Base-by-base conservation (phyloP, 148 eudicot species). In the Rhododendron molle region DNA sequence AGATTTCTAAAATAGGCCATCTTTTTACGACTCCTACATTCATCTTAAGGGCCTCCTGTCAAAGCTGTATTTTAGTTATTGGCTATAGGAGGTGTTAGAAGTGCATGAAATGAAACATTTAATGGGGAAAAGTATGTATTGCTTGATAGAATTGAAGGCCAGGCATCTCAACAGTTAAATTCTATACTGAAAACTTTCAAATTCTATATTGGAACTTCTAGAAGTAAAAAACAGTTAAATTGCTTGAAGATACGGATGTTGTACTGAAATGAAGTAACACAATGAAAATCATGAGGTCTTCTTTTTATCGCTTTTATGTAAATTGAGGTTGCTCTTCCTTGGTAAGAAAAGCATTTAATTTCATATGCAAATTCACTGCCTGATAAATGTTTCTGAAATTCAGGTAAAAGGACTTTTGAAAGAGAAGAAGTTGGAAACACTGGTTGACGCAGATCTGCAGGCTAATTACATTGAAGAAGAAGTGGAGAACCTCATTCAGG, bases 391-490 rank as follows among this genome's bases (percentile, higher is more conserved):
- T 7, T 23, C 0, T 54, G 62, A 81, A 49, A 67, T 84, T 65
- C 91, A 93, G 92, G 95, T 91, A 1, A 91, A 91, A 71, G 92
- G 91, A 78, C 92, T 93, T 78, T 82, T 93, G 36, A 91, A 88
- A 82, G 92, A 93, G 47, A 90, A 91, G 78, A 91, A 87, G 85
- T 80, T 89, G 85, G 93, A 90, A 86, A 89, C 89, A 1, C 54
- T 90, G 54, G 91, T 93, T 1, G 95, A 91, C 67, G 89, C 84
- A 32, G 89, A 92, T 89, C 44, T 93, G 81, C 83, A 89, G 69
- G 94, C 92, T 20, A 83, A 90, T 49, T 93, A 92, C 78, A 62
- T 50, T 9, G 88, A 90, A 0, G 91, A 89, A 34, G 95, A 93
- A 87, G 92, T 90, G 73, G 91, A 91, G 83, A 90, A 90, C 86